Conservation (phyloP, 2,329 filamentous ascomycete genomes). For the Botryosphaeria dothidea region DNA sequence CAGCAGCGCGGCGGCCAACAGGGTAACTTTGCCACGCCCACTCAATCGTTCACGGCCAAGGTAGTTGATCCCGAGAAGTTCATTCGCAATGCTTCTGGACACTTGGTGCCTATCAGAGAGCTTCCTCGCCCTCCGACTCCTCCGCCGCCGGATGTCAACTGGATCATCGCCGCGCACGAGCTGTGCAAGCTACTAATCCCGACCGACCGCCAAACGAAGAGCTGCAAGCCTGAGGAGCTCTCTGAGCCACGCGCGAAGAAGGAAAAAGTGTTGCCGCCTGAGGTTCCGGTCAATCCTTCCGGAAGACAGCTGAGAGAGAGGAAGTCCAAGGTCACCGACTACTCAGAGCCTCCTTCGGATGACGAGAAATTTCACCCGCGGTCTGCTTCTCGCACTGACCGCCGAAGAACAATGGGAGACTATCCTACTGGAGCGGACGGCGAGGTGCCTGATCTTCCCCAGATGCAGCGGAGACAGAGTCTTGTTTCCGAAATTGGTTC, state of each 20-base stretch:
- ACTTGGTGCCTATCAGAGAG: conserved; percentile 26
- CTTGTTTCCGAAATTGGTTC: conserved; percentile 47
- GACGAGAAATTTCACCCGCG: conserved; percentile 28
- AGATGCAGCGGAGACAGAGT: conserved; percentile 41
- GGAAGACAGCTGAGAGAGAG: conserved; percentile 71
- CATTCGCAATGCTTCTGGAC: conserved; percentile 64
- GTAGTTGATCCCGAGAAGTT: conserved; percentile 66
- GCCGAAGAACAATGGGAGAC: conserved; percentile 40
- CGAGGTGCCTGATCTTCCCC: neutral
- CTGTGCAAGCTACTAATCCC: conserved; percentile 82
- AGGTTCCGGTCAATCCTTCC: conserved; percentile 44
- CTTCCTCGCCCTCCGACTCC: conserved; percentile 55
- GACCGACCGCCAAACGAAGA: conserved; percentile 69
- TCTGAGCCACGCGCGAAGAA: conserved; percentile 57
- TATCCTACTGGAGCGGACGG: neutral
- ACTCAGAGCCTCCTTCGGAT: conserved; percentile 52
- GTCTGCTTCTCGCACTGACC: conserved; percentile 30
- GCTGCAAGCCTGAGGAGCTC: conserved; percentile 77
- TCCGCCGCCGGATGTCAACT: conserved; percentile 79
- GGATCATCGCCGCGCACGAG: conserved; percentile 81
- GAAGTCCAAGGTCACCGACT: conserved; percentile 55
- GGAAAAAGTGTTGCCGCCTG: conserved; percentile 48
- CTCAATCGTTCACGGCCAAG: conserved; percentile 82
- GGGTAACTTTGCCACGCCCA: conserved; percentile 83
- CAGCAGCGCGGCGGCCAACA: conserved; percentile 57